These are phyloP conservation scores for Metschnikowia gelsemii DNA, from an alignment of 805 yeast species.

Conservation along the genomic window DNA sequence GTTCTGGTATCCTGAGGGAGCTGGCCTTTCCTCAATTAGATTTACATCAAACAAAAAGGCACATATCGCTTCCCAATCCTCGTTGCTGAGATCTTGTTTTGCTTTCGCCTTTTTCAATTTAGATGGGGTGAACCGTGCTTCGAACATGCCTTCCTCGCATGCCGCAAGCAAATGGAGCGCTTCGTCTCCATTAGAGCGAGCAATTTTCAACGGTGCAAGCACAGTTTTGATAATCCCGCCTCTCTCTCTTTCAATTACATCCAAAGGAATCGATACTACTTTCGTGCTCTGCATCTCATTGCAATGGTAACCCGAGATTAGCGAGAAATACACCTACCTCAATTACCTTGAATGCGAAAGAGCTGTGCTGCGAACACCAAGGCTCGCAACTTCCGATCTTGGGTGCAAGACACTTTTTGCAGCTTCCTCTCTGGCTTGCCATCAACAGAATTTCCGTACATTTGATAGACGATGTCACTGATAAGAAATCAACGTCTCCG, in stretches of 20 bases:
- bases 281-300: slow-evolving; percentile 3
- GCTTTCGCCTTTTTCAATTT: slow-evolving; percentile 11
- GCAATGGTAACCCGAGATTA: neutral
- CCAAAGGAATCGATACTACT: slow-evolving; percentile 10
- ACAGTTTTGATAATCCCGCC: slow-evolving; percentile 12
- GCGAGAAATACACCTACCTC: no score
- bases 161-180: slow-evolving; percentile 14
- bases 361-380: no score
- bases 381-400: no score
- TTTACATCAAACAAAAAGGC: slow-evolving; percentile 20
- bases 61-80: slow-evolving; percentile 23
- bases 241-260: slow-evolving; percentile 8
- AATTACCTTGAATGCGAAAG: no score
- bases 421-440: no score
- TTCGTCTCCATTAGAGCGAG: neutral
- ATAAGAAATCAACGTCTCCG: no score
- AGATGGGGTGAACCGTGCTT: slow-evolving; percentile 3
- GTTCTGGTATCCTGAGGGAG: slow-evolving; percentile 17
- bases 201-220: slow-evolving; percentile 11
- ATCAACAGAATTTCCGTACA: no score
- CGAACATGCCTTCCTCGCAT: slow-evolving; percentile 22
- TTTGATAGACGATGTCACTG: no score
- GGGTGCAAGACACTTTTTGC: no score
- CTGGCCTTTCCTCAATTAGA: neutral
- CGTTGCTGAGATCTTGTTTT: slow-evolving; percentile 13